A percentile compares a stretch with the other conserved stretches of the same genome.
phyloP scores from a whole-genome alignment of 2,329 filamentous ascomycete genomes.

The Ophiocordyceps australis region DNA sequence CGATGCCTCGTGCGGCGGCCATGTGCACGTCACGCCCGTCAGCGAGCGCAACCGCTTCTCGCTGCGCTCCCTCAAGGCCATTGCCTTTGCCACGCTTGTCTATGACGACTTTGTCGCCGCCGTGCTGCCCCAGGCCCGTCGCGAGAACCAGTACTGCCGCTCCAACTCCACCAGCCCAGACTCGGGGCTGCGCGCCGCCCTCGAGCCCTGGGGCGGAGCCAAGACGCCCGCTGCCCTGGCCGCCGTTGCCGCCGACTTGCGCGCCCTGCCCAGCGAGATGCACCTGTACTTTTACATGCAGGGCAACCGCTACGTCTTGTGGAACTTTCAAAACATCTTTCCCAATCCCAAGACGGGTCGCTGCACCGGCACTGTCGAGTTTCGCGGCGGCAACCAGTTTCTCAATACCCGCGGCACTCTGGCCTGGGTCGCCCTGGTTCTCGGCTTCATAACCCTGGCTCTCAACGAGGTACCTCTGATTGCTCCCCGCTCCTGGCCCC shows the following conservation, averaged over 20 bases:
- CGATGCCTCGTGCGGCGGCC: constrained; percentile 17
- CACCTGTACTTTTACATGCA: constrained; percentile 19
- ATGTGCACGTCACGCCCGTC: constrained; percentile 20
- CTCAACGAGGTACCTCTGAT: constrained; percentile 16
- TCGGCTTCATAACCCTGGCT: constrained; percentile 18
- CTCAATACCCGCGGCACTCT: constrained; percentile 16
- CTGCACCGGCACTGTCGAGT: constrained; percentile 19
- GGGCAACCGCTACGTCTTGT: constrained; percentile 18
- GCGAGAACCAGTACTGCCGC: constrained; percentile 16
- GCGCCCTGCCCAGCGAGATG: constrained; percentile 7
- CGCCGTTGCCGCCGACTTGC: constrained; percentile 12
- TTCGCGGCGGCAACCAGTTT: constrained; percentile 20
- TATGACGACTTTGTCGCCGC: constrained; percentile 16
- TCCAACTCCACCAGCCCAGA: constrained; percentile 13
- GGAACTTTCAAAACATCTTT: constrained; percentile 21
- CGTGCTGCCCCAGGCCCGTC: constrained; percentile 13
- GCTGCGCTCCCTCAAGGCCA: constrained; percentile 14
- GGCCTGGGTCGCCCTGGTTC: constrained; percentile 19
- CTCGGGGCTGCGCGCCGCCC: constrained; percentile 10
- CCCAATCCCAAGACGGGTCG: constrained; percentile 16
- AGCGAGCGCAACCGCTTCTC: constrained; percentile 15
- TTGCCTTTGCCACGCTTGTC: constrained; percentile 15
- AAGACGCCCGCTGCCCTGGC: constrained; percentile 9
- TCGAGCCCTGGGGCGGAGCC: constrained; percentile 11
- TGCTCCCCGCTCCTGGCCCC: neutral